Base-by-base conservation (phyloP, 2,329 filamentous ascomycete genomes). In the Fusarium multiceps region DNA sequence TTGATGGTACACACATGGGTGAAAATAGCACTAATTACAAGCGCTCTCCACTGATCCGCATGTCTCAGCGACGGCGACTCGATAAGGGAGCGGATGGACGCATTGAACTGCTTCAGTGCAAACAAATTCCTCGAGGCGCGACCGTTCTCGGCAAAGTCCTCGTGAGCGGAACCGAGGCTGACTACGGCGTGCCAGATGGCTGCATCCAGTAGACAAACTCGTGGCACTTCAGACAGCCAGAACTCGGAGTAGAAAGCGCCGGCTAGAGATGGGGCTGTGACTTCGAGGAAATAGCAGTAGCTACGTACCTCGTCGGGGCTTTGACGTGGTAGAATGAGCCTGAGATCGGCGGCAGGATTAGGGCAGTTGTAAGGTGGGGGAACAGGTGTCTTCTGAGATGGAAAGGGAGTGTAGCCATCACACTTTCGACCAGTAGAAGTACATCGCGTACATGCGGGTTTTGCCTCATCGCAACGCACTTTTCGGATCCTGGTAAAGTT, bases 121-220 rank as follows among this genome's bases (percentile, higher is more conserved):
- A 65, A 60, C 6, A 42, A 0, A 9, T 16, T 65, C 2, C 12
- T 25, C 2, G 30, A 40, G 0, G 4, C 55, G 0, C 8, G 18
- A 4, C 23, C 18, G 8, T 46, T 16, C 6, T 32, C 20, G 2
- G 18, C 8, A 37, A 42, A 43, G 4, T 34, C 40, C 37, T 68
- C 64, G 4, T 68, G 64, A 0, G 59, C 54, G 8, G 59, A 46
- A 1, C 64, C 64, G 1, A 68, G 53, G 14, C 64, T 68, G 3
- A 68, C 64, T 2, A 65, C 50, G 1, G 66, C 66, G 14, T 68
- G 64, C 66, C 66, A 68, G 7, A 68, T 64, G 0, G 59, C 66
- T 1, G 59, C 25, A 40, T 68, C 66, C 0, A 50, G 46, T 3
- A 64, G 37, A 4, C 66, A 68, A 10, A 59, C 48, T 5, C 55